Conservation (phyloP, 1,284 basidiomycete genomes). For the Sporisorium graminicola region DNA sequence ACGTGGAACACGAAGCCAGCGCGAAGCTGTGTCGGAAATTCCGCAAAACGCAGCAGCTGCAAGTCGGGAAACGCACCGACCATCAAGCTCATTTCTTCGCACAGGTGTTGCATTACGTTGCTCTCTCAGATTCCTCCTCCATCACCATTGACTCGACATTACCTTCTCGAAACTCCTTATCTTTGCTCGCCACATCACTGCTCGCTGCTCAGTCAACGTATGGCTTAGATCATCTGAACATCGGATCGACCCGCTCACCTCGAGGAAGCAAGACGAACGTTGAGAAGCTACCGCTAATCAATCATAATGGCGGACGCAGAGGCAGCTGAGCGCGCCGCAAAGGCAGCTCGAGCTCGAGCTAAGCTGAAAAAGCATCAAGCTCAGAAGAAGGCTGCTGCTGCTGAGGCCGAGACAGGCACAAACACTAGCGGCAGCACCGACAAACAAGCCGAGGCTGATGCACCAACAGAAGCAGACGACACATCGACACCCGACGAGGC, state of each 20-base stretch:
- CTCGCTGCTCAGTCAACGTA: neutral
- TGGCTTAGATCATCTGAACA: neutral
- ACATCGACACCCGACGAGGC: slow-evolving; percentile 16
- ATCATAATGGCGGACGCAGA: slow-evolving; percentile 52
- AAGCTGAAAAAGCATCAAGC: slow-evolving; percentile 61
- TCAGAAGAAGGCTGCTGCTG: slow-evolving; percentile 53
- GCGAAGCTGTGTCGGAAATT: slow-evolving; percentile 15
- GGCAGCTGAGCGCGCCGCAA: slow-evolving; percentile 53
- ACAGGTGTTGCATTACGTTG: neutral
- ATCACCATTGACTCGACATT: neutral
- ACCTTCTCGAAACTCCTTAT: neutral
- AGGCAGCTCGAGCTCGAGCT: slow-evolving; percentile 52
- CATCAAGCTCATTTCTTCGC: slow-evolving; percentile 16
- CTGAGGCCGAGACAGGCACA: slow-evolving; percentile 33
- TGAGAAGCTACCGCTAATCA: neutral
- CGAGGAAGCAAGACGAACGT: neutral
- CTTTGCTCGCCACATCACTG: neutral
- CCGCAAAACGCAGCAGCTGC: slow-evolving; percentile 1
- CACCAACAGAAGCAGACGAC: slow-evolving; percentile 23
- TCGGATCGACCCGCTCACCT: neutral
- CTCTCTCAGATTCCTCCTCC: neutral
- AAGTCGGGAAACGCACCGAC: slow-evolving; percentile 24
- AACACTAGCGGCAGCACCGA: slow-evolving; percentile 9
- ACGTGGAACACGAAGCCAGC: slow-evolving; percentile 16
- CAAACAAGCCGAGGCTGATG: slow-evolving; percentile 16